Percentiles rank a stretch among this genome's conserved stretches.
phyloP scores from a whole-genome alignment of 345 rosid genomes.

The Hibiscus syriacus region DNA sequence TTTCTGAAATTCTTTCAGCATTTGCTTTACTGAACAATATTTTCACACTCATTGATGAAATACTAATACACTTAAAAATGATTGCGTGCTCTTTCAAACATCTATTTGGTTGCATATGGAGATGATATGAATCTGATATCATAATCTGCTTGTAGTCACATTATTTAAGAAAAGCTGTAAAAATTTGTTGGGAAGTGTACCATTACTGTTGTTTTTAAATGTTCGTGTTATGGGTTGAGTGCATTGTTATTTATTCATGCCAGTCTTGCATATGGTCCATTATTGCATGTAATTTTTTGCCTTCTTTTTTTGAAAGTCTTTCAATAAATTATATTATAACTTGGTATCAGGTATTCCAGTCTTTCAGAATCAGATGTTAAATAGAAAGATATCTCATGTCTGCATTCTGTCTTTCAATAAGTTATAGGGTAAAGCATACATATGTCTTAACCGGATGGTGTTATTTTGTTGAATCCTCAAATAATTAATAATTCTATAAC shows the following conservation, averaged over 20 bases:
- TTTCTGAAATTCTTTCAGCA: neutral
- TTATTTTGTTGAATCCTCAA: no score
- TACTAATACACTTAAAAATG: neutral
- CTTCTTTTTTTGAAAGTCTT: neutral
- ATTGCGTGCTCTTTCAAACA: neutral
- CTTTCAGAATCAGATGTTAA: no score
- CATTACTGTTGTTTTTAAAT: neutral
- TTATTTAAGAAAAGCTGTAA: neutral
- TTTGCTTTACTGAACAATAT: neutral
- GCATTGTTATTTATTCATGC: constrained; percentile 1
- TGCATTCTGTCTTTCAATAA: no score
- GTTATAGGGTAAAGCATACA: no score
- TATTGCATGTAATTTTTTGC: neutral
- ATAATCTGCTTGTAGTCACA: neutral
- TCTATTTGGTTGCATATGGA: neutral
- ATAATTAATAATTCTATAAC: no score
- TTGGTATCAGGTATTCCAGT: neutral
- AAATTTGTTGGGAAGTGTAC: neutral
- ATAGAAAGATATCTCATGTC: no score
- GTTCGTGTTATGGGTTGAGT: neutral
- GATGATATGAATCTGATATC: neutral
- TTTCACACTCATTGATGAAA: neutral
- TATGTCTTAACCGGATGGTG: no score
- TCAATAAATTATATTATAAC: neutral
- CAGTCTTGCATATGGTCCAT: constrained; percentile 3